phyloP scores from a whole-genome alignment of 345 rosid species.

The Boechera retrofracta region DNA sequence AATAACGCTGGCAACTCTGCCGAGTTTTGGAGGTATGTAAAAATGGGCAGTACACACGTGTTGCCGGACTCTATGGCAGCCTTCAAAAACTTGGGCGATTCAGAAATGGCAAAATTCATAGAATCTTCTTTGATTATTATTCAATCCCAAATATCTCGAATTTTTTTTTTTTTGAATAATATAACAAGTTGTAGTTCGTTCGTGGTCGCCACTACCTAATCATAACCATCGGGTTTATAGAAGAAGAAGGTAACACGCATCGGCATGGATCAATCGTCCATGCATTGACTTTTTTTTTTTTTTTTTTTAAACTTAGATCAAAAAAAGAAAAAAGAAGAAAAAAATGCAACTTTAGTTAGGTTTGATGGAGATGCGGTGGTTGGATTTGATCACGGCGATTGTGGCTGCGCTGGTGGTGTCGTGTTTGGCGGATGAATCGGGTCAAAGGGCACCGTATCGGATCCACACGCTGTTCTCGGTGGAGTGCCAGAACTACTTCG shows the following conservation, averaged over 20 bases:
- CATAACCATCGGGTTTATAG: constrained; percentile 23
- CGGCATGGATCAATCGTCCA: constrained; percentile 33
- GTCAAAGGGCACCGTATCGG: constrained; percentile 60
- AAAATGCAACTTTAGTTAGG: constrained; percentile 26
- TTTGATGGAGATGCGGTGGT: constrained; percentile 45
- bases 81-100: not conserved
- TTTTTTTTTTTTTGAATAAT: not conserved
- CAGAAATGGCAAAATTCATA: not conserved
- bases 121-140: constrained; percentile 27
- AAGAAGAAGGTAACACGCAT: constrained; percentile 4
- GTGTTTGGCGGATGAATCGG: constrained; percentile 43
- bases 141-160: not conserved
- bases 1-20: not conserved
- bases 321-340: too few relatives aligned
- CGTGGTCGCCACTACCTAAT: constrained; percentile 40
- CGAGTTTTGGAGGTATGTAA: too few relatives aligned
- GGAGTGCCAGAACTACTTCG: constrained; percentile 94
- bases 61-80: constrained; percentile 35
- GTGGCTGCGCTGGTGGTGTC: constrained; percentile 51
- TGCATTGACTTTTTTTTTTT: constrained; percentile 54
- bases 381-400: constrained; percentile 28
- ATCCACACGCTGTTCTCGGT: constrained; percentile 96
- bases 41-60: constrained; percentile 23
- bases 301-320: not conserved
- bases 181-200: constrained; percentile 14